These are phyloP conservation scores for Sarocladium brachiariae DNA, from an alignment of 2,329 filamentous ascomycete genomes.

Conservation along the genomic window DNA sequence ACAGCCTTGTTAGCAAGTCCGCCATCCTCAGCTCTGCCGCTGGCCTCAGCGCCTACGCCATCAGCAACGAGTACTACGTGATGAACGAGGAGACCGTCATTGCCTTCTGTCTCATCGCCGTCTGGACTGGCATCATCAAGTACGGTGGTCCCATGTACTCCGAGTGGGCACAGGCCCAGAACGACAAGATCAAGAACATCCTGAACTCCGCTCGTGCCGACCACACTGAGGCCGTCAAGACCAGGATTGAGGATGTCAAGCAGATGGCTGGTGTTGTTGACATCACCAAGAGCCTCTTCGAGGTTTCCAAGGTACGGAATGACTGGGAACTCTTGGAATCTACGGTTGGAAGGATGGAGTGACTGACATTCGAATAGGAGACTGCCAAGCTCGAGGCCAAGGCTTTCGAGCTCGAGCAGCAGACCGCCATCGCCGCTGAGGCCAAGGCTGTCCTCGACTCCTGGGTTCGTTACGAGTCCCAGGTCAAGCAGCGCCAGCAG, in stretches of 20 bases:
- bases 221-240: constrained; percentile 93
- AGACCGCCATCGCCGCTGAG: constrained; percentile 84
- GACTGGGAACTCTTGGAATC: constrained; percentile 8
- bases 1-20: constrained; percentile 87
- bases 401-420: constrained; percentile 96
- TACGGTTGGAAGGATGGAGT: background rate
- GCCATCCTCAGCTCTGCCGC: constrained; percentile 92
- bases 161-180: constrained; percentile 85
- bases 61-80: constrained; percentile 99
- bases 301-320: constrained; percentile 82
- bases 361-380: constrained; percentile 54
- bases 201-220: constrained; percentile 89
- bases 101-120: constrained; percentile 82
- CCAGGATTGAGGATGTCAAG: constrained; percentile 87
- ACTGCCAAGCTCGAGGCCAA: constrained; percentile 92
- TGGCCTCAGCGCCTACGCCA: constrained; percentile 84
- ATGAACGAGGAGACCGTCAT: constrained; percentile 98
- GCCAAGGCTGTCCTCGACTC: constrained; percentile 94
- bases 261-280: constrained; percentile 93
- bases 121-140: constrained; percentile 89
- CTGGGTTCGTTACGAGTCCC: constrained; percentile 96
- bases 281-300: constrained; percentile 93
- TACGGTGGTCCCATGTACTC: constrained; percentile 88
- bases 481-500: constrained; percentile 99
- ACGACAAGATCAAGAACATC: constrained; percentile 89